Percentiles rank a stretch among this genome's conserved stretches.
phyloP scores from a whole-genome alignment of 192 early-diverging fungal species.

The Physocladia obscura region DNA sequence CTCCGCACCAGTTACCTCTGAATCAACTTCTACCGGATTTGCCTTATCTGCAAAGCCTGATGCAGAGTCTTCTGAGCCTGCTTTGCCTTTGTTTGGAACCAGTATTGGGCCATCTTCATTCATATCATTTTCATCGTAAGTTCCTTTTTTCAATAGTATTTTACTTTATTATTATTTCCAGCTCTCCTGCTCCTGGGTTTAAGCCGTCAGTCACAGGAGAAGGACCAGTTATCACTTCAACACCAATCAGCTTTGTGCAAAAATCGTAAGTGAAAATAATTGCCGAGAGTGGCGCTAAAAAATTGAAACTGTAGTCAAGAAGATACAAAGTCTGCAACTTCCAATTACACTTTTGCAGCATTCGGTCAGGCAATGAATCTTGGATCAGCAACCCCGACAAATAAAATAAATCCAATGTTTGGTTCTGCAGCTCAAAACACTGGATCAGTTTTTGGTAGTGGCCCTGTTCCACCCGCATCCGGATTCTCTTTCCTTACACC shows the following conservation, averaged over 20 bases:
- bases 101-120: neutral
- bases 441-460: neutral
- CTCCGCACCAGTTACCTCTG: neutral
- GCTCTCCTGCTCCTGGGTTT: neutral
- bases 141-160: neutral
- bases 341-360: neutral
- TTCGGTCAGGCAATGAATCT: conserved; percentile 9
- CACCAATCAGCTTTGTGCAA: neutral
- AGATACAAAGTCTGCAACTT: neutral
- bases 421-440: neutral
- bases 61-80: no score
- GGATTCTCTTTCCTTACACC: conserved; percentile 7
- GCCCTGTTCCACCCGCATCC: neutral
- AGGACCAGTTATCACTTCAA: neutral
- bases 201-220: neutral
- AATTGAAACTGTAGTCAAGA: neutral
- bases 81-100: no score
- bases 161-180: neutral
- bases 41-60: no score
- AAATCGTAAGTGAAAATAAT: neutral
- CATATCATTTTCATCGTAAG: neutral
- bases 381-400: neutral
- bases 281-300: no score
- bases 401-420: conserved; percentile 24
- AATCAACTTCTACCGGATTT: neutral